Conservation (phyloP, 2,329 filamentous ascomycete genomes). For the Paecilomyces dactylethromorphus region DNA sequence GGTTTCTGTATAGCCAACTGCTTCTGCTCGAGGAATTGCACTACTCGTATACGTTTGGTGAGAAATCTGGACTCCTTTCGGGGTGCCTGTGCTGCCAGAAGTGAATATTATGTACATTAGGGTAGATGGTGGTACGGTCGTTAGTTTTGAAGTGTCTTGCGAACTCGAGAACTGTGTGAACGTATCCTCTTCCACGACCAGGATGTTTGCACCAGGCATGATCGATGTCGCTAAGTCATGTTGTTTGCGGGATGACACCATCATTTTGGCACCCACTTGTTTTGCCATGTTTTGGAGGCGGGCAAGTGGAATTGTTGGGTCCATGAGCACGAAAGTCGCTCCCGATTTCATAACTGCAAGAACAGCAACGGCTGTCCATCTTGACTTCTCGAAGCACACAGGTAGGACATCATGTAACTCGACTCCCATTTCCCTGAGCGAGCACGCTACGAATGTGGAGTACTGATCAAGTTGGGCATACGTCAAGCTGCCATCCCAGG, state of each 20-base stretch:
- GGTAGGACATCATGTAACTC: conserved; percentile 19
- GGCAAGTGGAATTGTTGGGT: conserved; percentile 25
- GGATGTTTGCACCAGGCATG: conserved; percentile 18
- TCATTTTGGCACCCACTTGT: conserved; percentile 21
- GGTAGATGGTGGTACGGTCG: conserved; percentile 19
- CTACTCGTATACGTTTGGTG: conserved; percentile 55
- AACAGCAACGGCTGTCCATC: conserved; percentile 26
- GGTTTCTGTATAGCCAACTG: conserved; percentile 43
- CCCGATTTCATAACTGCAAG: conserved; percentile 27
- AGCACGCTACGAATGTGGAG: conserved; percentile 19
- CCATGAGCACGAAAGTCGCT: conserved; percentile 25
- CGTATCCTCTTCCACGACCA: background rate
- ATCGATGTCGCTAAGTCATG: conserved; percentile 19
- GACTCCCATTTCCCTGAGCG: conserved; percentile 15
- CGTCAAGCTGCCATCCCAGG: conserved; percentile 26
- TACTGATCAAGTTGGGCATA: conserved; percentile 27
- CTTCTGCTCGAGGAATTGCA: conserved; percentile 46
- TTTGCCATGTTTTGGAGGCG: conserved; percentile 26
- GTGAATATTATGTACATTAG: conserved; percentile 57
- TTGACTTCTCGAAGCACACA: conserved; percentile 28
- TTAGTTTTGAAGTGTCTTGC: conserved; percentile 7
- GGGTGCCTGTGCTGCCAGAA: conserved; percentile 46
- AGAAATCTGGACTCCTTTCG: conserved; percentile 56
- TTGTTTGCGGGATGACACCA: conserved; percentile 24
- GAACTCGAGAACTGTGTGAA: conserved; percentile 6